A percentile compares a stretch with the other conserved stretches of the same genome.
These are phyloP conservation scores for Venturiaceae sp. DNA, from an alignment of 2,329 filamentous ascomycete species.

Conservation along the genomic window DNA sequence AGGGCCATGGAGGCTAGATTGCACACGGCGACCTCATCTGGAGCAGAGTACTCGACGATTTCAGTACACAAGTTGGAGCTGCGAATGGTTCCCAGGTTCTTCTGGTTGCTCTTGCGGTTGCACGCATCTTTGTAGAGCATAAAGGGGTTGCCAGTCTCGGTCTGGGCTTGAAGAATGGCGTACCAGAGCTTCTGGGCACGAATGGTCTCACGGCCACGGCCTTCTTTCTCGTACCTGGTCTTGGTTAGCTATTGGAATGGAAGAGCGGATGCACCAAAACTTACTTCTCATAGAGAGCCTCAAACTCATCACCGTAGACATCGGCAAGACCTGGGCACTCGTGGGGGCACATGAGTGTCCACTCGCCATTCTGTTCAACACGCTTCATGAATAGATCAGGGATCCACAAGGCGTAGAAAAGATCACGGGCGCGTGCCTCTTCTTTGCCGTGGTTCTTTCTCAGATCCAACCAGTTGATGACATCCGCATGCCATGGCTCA, in stretches of 20 bases:
- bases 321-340: constrained; percentile 93
- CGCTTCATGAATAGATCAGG: constrained; percentile 99
- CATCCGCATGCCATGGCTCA: constrained; percentile 96
- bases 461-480: constrained; percentile 94
- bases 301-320: constrained; percentile 95
- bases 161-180: constrained; percentile 94
- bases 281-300: constrained; percentile 71
- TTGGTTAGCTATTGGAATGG: background rate
- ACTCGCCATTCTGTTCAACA: constrained; percentile 90
- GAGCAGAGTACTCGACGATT: constrained; percentile 94
- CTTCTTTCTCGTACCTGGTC: constrained; percentile 71
- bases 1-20: constrained; percentile 93
- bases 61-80: constrained; percentile 99
- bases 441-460: constrained; percentile 99
- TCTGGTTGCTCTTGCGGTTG: constrained; percentile 99
- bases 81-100: constrained; percentile 96
- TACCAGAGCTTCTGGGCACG: constrained; percentile 99
- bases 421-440: constrained; percentile 89
- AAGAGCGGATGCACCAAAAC: constrained; percentile 8
- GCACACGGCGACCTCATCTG: constrained; percentile 97
- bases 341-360: constrained; percentile 97
- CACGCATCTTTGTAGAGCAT: constrained; percentile 99
- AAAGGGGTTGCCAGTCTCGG: constrained; percentile 97
- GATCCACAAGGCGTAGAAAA: constrained; percentile 98
- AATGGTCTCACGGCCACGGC: constrained; percentile 79